A percentile compares a stretch with the other conserved stretches of the same genome.
Conservation (phyloP, 2,329 filamentous ascomycete species). For the Diaporthe sp. region DNA sequence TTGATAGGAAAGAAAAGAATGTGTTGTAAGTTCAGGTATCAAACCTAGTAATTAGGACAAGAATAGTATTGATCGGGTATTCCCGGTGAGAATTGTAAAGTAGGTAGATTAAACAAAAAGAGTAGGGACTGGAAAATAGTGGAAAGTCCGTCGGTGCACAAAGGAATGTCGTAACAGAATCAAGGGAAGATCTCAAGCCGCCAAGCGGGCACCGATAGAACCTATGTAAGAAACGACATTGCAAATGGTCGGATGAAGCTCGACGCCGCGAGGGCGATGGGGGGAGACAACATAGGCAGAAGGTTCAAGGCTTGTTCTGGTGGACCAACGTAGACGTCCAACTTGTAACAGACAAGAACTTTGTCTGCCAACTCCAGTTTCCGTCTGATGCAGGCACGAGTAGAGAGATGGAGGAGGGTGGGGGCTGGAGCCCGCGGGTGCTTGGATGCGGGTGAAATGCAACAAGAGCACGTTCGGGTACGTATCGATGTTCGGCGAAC, state of each 20-base stretch:
- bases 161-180: constrained; percentile 23
- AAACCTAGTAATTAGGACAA: constrained; percentile 20
- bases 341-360: constrained; percentile 35
- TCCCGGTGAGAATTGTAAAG: background rate
- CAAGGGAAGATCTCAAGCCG: background rate
- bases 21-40: constrained; percentile 13
- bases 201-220: constrained; percentile 15
- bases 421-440: background rate
- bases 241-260: constrained; percentile 22
- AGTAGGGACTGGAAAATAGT: constrained; percentile 22
- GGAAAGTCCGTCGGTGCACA: background rate
- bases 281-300: background rate
- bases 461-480: background rate
- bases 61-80: background rate
- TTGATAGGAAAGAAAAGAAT: background rate
- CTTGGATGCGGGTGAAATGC: constrained; percentile 18
- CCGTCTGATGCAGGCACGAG: constrained; percentile 28
- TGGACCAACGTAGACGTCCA: constrained; percentile 2
- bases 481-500: background rate
- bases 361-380: constrained; percentile 29
- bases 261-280: background rate
- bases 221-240: constrained; percentile 26
- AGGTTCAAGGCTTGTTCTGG: constrained; percentile 21
- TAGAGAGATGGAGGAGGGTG: background rate
- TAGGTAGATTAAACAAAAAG: constrained; percentile 3